A percentile compares a stretch with the other conserved stretches of the same genome.
Conservation (phyloP, 768 basidiomycete species). For the Mycena pura region DNA sequence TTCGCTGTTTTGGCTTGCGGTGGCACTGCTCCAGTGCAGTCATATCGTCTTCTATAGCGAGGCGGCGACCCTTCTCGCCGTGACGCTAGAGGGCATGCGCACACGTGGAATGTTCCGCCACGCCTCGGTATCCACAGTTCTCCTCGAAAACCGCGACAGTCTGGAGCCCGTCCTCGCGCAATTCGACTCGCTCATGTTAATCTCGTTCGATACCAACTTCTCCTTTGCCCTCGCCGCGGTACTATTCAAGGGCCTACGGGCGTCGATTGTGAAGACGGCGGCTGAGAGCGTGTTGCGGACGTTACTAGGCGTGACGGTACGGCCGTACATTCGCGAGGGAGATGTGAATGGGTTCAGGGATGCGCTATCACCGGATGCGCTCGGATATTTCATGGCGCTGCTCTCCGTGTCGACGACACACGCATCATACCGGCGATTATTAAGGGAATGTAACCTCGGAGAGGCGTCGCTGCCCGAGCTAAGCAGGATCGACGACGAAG, state of each 20-base stretch:
- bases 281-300: constrained; percentile 68
- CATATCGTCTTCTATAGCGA: constrained; percentile 74
- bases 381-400: constrained; percentile 83
- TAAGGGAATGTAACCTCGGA: constrained; percentile 68
- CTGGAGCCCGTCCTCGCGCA: constrained; percentile 75
- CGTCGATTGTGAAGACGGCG: constrained; percentile 64
- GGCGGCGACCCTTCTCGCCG: constrained; percentile 70
- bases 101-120: constrained; percentile 63
- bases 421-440: constrained; percentile 61
- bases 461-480: constrained; percentile 46
- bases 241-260: constrained; percentile 87
- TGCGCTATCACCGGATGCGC: constrained; percentile 60
- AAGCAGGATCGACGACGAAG: constrained; percentile 47
- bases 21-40: constrained; percentile 81
- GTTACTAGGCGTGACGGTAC: constrained; percentile 66
- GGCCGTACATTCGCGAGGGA: constrained; percentile 40
- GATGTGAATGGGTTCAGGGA: constrained; percentile 47
- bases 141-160: constrained; percentile 68
- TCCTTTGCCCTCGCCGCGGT: constrained; percentile 84
- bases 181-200: constrained; percentile 72
- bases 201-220: constrained; percentile 81
- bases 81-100: constrained; percentile 70
- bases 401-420: constrained; percentile 70
- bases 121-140: constrained; percentile 56
- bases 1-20: constrained; percentile 87